A percentile compares a stretch with the other conserved stretches of the same genome.
phyloP scores from a whole-genome alignment of 768 basidiomycete genomes.

The Tricholomella constricta region DNA sequence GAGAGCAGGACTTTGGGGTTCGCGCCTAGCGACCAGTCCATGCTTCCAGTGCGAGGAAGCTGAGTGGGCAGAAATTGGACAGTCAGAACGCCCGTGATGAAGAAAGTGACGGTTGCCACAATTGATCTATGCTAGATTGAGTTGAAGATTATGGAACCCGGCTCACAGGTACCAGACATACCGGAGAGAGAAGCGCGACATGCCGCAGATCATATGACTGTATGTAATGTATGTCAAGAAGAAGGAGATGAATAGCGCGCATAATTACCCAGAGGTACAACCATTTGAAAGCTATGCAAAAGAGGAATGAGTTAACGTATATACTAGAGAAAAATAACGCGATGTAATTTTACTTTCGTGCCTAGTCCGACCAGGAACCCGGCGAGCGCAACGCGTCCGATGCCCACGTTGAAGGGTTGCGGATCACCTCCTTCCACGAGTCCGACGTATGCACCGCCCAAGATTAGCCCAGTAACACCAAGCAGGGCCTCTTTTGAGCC shows the following conservation, averaged over 20 bases:
- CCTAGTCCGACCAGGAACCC: conserved; percentile 62
- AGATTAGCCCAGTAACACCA: conserved; percentile 47
- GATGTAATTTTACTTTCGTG: conserved; percentile 51
- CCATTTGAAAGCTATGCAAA: conserved; percentile 53
- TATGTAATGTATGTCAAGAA: conserved; percentile 1
- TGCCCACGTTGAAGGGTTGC: conserved; percentile 22
- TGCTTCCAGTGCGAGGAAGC: conserved; percentile 28
- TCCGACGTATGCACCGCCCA: conserved; percentile 49
- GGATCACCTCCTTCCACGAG: conserved; percentile 40
- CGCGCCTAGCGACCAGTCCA: conserved; percentile 44
- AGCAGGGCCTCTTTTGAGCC: conserved; percentile 45
- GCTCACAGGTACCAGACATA: conserved; percentile 23
- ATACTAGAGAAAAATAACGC: neutral
- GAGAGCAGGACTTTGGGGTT: conserved; percentile 37
- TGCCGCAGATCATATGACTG: conserved; percentile 66
- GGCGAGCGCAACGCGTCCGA: conserved; percentile 39
- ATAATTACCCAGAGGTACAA: conserved; percentile 61
- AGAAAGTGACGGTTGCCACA: conserved; percentile 55
- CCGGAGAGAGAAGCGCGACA: conserved; percentile 59
- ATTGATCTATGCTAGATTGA: conserved; percentile 44
- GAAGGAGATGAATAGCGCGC: neutral
- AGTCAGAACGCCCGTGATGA: conserved; percentile 48
- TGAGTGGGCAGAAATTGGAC: conserved; percentile 39
- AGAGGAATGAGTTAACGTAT: conserved; percentile 7
- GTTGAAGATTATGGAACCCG: conserved; percentile 4